Percentiles rank a stretch among this genome's conserved stretches.
phyloP scores from a whole-genome alignment of 2,329 filamentous ascomycete genomes.

The Monosporascus sp. region DNA sequence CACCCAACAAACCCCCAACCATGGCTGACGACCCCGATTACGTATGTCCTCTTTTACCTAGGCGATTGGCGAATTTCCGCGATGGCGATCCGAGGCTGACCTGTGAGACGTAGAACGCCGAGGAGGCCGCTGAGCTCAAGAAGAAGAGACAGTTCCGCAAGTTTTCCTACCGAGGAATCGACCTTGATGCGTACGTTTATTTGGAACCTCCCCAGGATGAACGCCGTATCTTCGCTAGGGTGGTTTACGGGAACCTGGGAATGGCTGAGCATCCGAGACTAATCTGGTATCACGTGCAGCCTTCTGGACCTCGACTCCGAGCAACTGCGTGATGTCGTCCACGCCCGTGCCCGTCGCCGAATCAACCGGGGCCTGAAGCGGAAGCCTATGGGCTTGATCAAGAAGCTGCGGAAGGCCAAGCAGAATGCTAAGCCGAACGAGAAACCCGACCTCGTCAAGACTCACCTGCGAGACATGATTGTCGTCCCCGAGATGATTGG shows the following conservation, averaged over 20 bases:
- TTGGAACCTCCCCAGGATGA: not conserved
- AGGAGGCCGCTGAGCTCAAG: constrained; percentile 99
- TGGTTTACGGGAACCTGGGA: not conserved
- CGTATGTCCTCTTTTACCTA: constrained; percentile 52
- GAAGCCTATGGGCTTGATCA: constrained; percentile 99
- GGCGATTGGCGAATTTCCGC: not conserved
- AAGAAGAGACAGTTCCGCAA: constrained; percentile 99
- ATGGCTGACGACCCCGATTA: constrained; percentile 82
- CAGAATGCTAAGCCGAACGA: constrained; percentile 98
- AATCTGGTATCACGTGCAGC: constrained; percentile 44
- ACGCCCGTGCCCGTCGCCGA: constrained; percentile 95
- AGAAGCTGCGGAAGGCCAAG: constrained; percentile 99
- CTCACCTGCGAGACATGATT: constrained; percentile 99
- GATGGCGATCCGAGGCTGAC: constrained; percentile 26
- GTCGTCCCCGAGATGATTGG: constrained; percentile 99
- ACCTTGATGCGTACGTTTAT: constrained; percentile 88
- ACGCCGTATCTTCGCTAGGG: not conserved
- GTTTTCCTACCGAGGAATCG: constrained; percentile 99
- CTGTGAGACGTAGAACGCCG: constrained; percentile 66
- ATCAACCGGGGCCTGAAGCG: constrained; percentile 99
- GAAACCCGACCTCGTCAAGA: constrained; percentile 99
- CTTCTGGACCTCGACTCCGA: constrained; percentile 98
- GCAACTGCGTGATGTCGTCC: constrained; percentile 98
- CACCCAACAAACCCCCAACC: constrained; percentile 43
- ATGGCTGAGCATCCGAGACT: constrained; percentile 5